These are phyloP conservation scores for Actinomortierella wolfii DNA, from an alignment of 371 early-diverging fungal species.

Conservation along the genomic window DNA sequence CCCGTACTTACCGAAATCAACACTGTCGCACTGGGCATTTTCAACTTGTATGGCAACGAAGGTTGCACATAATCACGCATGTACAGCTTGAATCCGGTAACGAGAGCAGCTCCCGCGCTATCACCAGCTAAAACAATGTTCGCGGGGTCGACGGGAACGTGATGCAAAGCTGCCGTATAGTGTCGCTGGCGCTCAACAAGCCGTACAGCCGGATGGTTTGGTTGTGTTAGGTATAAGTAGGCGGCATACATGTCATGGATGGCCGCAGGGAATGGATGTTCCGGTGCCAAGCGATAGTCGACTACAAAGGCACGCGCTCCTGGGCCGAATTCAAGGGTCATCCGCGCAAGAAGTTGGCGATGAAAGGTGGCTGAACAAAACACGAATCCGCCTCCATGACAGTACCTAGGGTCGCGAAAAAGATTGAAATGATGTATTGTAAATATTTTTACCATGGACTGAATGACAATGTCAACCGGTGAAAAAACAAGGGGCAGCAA, in stretches of 20 bases:
- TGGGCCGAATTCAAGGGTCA: conserved; percentile 40
- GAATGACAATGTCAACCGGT: too few relatives aligned
- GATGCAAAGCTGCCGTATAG: background rate
- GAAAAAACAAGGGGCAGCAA: too few relatives aligned
- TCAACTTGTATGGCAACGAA: conserved; percentile 8
- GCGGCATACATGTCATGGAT: conserved; percentile 80
- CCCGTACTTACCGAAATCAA: conserved; percentile 33
- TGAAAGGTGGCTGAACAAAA: conserved; percentile 40
- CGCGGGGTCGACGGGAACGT: conserved; percentile 28
- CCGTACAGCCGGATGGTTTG: conserved; percentile 48
- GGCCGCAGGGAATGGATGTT: conserved; percentile 82
- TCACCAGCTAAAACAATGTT: conserved; percentile 62
- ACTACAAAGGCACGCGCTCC: conserved; percentile 51
- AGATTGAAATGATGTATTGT: too few relatives aligned
- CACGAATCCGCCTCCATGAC: conserved; percentile 23
- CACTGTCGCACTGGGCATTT: conserved; percentile 23
- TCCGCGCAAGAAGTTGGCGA: conserved; percentile 29
- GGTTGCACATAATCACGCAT: conserved; percentile 46
- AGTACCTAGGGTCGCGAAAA: too few relatives aligned
- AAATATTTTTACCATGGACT: too few relatives aligned
- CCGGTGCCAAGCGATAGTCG: conserved; percentile 77
- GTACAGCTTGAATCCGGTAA: conserved; percentile 36
- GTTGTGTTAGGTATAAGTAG: conserved; percentile 66
- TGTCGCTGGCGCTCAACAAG: conserved; percentile 2
- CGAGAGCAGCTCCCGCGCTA: conserved; percentile 66